Conservation (phyloP, 2,329 filamentous ascomycete genomes). For the Lachnellula willkommii region DNA sequence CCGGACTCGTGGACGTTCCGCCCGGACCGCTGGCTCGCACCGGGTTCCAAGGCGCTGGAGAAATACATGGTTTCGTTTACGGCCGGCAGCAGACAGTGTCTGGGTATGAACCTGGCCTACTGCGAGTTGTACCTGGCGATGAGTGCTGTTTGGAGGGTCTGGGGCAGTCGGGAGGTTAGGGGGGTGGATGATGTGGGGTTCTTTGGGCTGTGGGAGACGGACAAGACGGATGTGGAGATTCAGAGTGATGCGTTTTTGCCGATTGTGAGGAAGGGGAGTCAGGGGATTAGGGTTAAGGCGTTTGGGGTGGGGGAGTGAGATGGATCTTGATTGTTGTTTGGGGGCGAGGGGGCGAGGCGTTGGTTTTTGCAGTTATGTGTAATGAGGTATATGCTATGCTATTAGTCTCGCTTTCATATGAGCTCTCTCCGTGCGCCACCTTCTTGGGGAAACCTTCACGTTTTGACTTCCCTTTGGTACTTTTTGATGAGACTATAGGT, state of each 20-base stretch:
- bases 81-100: background rate
- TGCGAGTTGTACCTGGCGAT: slow-evolving; percentile 12
- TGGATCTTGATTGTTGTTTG: too few relatives aligned
- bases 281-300: slow-evolving; percentile 11
- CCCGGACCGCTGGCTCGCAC: slow-evolving; percentile 38
- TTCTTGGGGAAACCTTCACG: too few relatives aligned
- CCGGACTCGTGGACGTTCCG: slow-evolving; percentile 19
- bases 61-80: slow-evolving; percentile 31
- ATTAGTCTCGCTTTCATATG: too few relatives aligned
- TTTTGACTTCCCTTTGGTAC: too few relatives aligned
- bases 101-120: slow-evolving; percentile 1
- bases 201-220: slow-evolving; percentile 29
- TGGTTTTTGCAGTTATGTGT: too few relatives aligned
- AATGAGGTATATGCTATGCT: too few relatives aligned
- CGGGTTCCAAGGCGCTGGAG: slow-evolving; percentile 25
- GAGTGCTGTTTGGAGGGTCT: slow-evolving; percentile 11
- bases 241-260: slow-evolving; percentile 13
- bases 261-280: slow-evolving; percentile 3
- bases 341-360: too few relatives aligned
- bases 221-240: slow-evolving; percentile 18
- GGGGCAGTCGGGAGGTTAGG: slow-evolving; percentile 14
- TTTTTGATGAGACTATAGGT: too few relatives aligned
- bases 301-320: too few relatives aligned
- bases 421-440: too few relatives aligned
- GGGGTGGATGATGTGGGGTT: slow-evolving; percentile 17